Base-by-base conservation (phyloP, 495 filamentous ascomycete genomes). In the Glarea lozoyensis region DNA sequence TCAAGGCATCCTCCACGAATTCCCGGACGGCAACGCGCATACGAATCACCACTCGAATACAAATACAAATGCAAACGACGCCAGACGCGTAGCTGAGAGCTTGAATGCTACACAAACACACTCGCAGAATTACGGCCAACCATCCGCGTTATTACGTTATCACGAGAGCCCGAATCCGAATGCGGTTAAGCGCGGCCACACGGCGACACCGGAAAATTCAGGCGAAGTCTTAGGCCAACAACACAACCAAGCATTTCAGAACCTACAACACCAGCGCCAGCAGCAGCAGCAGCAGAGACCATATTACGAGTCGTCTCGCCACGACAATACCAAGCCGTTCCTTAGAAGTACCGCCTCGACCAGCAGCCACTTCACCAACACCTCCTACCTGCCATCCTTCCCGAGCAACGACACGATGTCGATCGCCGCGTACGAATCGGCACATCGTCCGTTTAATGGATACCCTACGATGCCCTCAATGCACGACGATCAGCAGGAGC, bases 401-500 rank as follows among this genome's bases (percentile, higher is more conserved):
- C n/a, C n/a, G n/a, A 11, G 10, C 18, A 31, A 24, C 48, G 22
- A 12, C 45, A 37, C 45, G 4, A 55, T 56, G 53, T 52, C 48
- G 33, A 39, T 56, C 10, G 35, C 46, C 12, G n/a, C n/a, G n/a
- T 56, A 49, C 45, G 53, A 56, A 21, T 15, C 18, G 10, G n/a
- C n/a, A n/a, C n/a, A n/a, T n/a, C 42, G 37, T 17, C 7, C 27
- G 15, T 48, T 43, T 13, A 27, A 45, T 19, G 29, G 34, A 24
- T 56, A 56, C 19, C 53, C 53, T 12, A 43, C 39, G 22, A 13
- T 38, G 12, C 18, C 37, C 1, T 37, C 46, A 20, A 51, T 55
- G 52, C 45, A 52, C 13, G 48, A 51, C 12, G 48, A 51, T 21
- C 45, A 36, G n/a, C 46, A 54, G 25, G 54, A 57, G n/a, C 44